Conservation (phyloP, 805 yeast species). For the Zygosaccharomyces lentus region DNA sequence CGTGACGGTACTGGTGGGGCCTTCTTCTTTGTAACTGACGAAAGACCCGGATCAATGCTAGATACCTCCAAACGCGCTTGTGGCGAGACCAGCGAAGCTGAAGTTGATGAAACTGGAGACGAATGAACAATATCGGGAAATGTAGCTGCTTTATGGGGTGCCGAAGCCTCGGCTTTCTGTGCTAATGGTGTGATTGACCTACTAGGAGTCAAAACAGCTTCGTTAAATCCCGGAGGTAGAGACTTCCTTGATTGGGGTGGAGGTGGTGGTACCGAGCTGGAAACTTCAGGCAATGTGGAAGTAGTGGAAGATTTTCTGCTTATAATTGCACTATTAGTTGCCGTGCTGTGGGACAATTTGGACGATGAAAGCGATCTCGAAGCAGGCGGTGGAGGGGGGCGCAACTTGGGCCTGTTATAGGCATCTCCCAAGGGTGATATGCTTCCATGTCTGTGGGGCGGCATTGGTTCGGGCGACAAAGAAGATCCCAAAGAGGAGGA, state of each 20-base stretch:
- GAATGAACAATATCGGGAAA: constrained; percentile 11
- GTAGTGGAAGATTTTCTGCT: not conserved
- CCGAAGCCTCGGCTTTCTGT: constrained; percentile 17
- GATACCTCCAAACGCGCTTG: constrained; percentile 4
- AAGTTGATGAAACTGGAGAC: constrained; percentile 16
- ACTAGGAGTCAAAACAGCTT: constrained; percentile 32
- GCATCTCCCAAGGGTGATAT: constrained; percentile 8
- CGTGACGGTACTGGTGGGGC: constrained; percentile 30
- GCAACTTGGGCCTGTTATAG: constrained; percentile 13
- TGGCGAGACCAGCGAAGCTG: constrained; percentile 7
- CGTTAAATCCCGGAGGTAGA: constrained; percentile 39
- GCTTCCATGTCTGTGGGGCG: constrained; percentile 14
- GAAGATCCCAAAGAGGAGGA: constrained; percentile 7
- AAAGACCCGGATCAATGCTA: constrained; percentile 1
- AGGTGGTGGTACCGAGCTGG: constrained; percentile 28
- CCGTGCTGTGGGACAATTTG: not conserved
- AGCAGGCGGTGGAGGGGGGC: constrained; percentile 24
- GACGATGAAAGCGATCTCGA: constrained; percentile 8
- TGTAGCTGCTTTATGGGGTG: constrained; percentile 14
- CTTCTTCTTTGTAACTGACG: constrained; percentile 10
- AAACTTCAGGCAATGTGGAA: not conserved
- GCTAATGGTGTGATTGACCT: constrained; percentile 18
- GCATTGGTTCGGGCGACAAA: constrained; percentile 12
- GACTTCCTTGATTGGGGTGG: constrained; percentile 33
- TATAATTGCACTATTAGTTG: not conserved